Percentiles rank a stretch among this genome's conserved stretches.
Conservation (phyloP, 257 asterid species). For the Apocynum venetum region DNA sequence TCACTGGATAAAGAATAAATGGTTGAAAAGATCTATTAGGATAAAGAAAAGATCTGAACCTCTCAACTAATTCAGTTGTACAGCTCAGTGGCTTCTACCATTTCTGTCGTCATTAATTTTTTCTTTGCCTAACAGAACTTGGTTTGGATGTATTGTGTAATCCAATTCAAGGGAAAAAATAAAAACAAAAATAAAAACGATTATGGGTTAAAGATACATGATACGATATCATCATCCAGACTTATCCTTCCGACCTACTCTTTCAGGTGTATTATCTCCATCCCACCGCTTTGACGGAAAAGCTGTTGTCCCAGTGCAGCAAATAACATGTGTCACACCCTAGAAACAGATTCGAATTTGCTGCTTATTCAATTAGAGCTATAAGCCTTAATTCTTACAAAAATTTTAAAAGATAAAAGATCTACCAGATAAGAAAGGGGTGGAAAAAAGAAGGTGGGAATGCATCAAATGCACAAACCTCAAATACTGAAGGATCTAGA, state of each 20-base stretch:
- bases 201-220: background rate
- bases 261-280: conserved; percentile 96
- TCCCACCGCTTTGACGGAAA: conserved; percentile 96
- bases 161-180: background rate
- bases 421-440: background rate
- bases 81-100: background rate
- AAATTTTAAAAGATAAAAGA: conserved; percentile 15
- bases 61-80: background rate
- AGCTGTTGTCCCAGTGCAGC: conserved; percentile 97
- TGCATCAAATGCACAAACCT: conserved; percentile 47
- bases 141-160: background rate
- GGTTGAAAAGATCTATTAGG: background rate
- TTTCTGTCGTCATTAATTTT: background rate
- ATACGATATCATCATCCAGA: background rate
- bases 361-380: background rate
- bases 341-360: conserved; percentile 23
- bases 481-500: conserved; percentile 70
- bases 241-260: conserved; percentile 65
- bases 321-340: conserved; percentile 89
- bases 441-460: background rate
- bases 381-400: conserved; percentile 5
- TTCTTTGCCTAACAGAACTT: background rate
- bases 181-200: background rate
- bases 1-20: background rate
- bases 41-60: background rate